Percentiles rank a stretch among this genome's conserved stretches.
Evolutionary conservation across 1,284 basidiomycete species (phyloP).

Genomic region (Takashimella koratensis): DNA sequence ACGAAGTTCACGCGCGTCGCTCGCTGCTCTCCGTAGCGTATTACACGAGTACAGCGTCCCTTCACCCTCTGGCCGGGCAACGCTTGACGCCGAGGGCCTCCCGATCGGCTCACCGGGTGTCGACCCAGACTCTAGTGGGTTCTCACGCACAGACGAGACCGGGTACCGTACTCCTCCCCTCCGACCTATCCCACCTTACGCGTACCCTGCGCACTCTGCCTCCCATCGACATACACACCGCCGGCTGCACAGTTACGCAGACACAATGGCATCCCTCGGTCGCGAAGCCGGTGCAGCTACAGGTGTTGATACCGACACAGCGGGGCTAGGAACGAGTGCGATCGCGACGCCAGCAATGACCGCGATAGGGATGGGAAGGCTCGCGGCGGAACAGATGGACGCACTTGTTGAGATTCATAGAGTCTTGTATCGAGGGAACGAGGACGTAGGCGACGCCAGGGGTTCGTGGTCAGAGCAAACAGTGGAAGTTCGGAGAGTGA

Average conservation of each 20-base stretch:
- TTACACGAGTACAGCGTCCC: conserved; percentile 17
- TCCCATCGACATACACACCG: neutral
- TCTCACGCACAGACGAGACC: neutral
- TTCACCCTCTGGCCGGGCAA: conserved; percentile 3
- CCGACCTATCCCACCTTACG: neutral
- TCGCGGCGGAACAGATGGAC: conserved; percentile 26
- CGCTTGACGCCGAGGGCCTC: neutral
- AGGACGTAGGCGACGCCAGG: conserved; percentile 14
- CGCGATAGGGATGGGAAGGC: conserved; percentile 1
- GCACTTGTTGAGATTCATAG: conserved; percentile 43
- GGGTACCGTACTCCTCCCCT: neutral
- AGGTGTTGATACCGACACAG: neutral
- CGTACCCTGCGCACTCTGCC: neutral
- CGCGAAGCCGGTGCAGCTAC: neutral
- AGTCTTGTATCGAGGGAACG: conserved; percentile 39
- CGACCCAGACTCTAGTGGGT: neutral
- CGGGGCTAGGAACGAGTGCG: neutral
- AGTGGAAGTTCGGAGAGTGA: conserved; percentile 31
- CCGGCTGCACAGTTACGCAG: neutral
- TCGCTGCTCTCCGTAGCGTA: conserved; percentile 17
- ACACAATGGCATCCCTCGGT: neutral
- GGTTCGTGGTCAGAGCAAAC: conserved; percentile 27
- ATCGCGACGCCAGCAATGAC: conserved; percentile 1
- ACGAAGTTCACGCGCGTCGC: conserved; percentile 8
- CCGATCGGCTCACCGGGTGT: neutral